Conservation (phyloP, 2,329 filamentous ascomycete genomes). For the Fusarium burgessii region DNA sequence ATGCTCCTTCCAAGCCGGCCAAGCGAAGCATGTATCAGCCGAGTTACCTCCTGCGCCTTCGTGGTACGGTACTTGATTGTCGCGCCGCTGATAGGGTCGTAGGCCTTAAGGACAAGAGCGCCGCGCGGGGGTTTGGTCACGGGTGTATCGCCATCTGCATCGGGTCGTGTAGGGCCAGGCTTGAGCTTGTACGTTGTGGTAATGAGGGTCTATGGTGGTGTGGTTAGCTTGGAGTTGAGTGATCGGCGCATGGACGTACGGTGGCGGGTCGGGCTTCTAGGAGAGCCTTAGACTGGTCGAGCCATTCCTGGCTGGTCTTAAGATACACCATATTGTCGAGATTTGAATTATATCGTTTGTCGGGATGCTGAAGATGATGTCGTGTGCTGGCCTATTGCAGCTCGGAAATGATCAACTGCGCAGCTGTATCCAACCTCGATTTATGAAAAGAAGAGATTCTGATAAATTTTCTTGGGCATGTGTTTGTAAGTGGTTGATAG, state of each 20-base stretch:
- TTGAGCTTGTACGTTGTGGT: constrained; percentile 90
- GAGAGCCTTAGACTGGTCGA: constrained; percentile 86
- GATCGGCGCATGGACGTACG: constrained; percentile 63
- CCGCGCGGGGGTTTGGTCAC: constrained; percentile 68
- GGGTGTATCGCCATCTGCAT: constrained; percentile 46
- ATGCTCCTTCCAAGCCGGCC: constrained; percentile 80
- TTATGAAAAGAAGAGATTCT: neutral
- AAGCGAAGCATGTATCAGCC: constrained; percentile 78
- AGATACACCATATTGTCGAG: constrained; percentile 75
- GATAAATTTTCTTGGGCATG: neutral
- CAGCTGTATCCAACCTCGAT: neutral
- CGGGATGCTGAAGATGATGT: neutral
- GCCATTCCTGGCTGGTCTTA: constrained; percentile 87
- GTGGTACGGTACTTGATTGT: constrained; percentile 92
- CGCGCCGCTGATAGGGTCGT: constrained; percentile 82
- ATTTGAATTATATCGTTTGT: neutral
- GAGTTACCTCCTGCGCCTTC: constrained; percentile 89
- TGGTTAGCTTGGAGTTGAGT: constrained; percentile 10
- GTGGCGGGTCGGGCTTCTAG: constrained; percentile 87
- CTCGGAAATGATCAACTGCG: neutral
- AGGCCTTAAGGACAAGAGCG: constrained; percentile 87
- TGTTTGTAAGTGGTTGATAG: neutral
- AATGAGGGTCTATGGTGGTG: constrained; percentile 78
- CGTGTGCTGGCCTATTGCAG: constrained; percentile 12
- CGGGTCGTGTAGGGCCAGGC: constrained; percentile 49